Evolutionary conservation across 2,329 filamentous ascomycete species (phyloP).

Genomic region (Pestalotiopsis sp.): DNA sequence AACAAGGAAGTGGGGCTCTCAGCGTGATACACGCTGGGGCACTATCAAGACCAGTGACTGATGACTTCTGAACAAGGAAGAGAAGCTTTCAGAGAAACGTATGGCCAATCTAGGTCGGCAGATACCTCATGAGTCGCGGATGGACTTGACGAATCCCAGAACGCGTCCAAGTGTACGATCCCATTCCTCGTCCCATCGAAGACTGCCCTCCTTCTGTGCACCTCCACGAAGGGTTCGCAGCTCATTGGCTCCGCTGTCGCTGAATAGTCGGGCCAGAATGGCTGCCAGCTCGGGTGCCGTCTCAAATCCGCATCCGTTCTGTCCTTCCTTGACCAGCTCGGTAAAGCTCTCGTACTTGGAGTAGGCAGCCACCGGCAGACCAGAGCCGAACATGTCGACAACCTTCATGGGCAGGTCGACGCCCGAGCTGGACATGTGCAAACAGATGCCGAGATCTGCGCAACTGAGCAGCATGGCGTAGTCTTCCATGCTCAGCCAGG

Average conservation of each 20-base stretch:
- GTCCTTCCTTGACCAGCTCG: slow-evolving; percentile 85
- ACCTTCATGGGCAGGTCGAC: slow-evolving; percentile 99
- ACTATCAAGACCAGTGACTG: not conserved
- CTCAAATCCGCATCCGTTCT: slow-evolving; percentile 85
- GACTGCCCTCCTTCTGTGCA: slow-evolving; percentile 72
- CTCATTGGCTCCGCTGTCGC: slow-evolving; percentile 49
- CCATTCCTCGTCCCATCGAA: slow-evolving; percentile 94
- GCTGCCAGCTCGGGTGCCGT: slow-evolving; percentile 67
- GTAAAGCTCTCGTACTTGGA: slow-evolving; percentile 83
- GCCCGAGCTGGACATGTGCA: slow-evolving; percentile 92
- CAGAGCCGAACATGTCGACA: slow-evolving; percentile 97
- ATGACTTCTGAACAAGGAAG: not conserved
- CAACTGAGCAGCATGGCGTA: slow-evolving; percentile 84
- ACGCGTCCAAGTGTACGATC: slow-evolving; percentile 77
- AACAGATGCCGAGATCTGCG: slow-evolving; percentile 85
- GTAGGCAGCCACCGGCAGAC: slow-evolving; percentile 88
- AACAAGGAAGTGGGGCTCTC: not conserved
- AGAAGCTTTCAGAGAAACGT: not conserved
- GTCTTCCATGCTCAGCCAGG: slow-evolving; percentile 82
- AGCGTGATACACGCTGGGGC: not conserved
- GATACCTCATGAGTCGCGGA: slow-evolving; percentile 29
- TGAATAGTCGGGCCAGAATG: slow-evolving; percentile 68
- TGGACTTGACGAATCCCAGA: slow-evolving; percentile 46
- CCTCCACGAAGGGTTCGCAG: slow-evolving; percentile 67
- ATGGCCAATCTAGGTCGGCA: not conserved